Conservation (phyloP, 805 yeast species). For the Ogataea kodamae region DNA sequence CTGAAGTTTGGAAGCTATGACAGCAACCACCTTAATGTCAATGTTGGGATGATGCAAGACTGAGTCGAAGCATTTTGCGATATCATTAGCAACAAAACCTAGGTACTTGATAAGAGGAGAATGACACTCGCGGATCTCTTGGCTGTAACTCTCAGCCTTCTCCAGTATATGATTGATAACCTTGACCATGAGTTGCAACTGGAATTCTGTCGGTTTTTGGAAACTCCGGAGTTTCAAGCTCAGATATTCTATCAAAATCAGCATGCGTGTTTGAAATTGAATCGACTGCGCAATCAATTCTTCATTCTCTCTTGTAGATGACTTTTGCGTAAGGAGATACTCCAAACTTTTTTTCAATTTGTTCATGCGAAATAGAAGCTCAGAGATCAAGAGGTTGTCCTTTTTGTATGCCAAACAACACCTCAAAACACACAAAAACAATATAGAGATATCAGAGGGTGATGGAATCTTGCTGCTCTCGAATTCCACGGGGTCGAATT, state of each 20-base stretch:
- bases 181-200: conserved; percentile 13
- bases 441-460: conserved; percentile 2
- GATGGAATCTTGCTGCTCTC: neutral
- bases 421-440: conserved; percentile 8
- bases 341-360: conserved; percentile 12
- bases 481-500: conserved; percentile 2
- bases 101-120: conserved; percentile 1
- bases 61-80: conserved; percentile 14
- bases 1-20: conserved; percentile 15
- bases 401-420: conserved; percentile 9
- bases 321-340: neutral
- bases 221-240: conserved; percentile 12
- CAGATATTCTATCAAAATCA: conserved; percentile 11
- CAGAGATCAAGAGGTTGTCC: conserved; percentile 8
- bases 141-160: neutral
- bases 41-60: conserved; percentile 10
- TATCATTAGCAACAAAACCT: conserved; percentile 12
- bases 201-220: conserved; percentile 9
- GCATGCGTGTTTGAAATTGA: neutral
- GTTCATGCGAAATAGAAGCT: conserved; percentile 7
- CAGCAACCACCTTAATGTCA: conserved; percentile 4
- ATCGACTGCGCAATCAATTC: neutral
- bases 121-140: too few relatives aligned
- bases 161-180: conserved; percentile 6
- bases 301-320: neutral